Evolutionary conservation across 1,139 yeast species (phyloP), one percentile per base, ranked within the genome.

Genomic region (Sugiyamaella sp.): DNA sequence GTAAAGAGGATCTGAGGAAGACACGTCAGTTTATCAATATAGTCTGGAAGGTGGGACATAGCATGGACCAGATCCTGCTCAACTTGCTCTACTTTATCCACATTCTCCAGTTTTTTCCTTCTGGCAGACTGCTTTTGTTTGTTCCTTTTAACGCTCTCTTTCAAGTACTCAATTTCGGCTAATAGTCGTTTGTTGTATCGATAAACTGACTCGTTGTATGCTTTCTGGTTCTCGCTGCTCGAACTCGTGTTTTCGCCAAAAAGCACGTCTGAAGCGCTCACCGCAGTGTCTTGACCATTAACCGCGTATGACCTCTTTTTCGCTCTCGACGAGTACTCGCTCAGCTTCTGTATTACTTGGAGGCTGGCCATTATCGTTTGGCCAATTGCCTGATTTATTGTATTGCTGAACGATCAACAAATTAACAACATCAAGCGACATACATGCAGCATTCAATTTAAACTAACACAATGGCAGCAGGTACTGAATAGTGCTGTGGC

Each of bases 1-100:
- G 52, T 49, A 5, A 58, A 57, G n/a, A 57, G 22, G 9, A 61
- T 53, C 4, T 51, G 59, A 12, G 63, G 55, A 8, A 57, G 37
- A 24, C 58, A 51, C 17, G 47, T 40, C 20, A 59, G 46, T 20
- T 35, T 32, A 6, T 39, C 17, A 9, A 42, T 24, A 29, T 39
- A 42, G 9, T 24, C 38, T 14, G 52, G 44, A 6, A 49, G 16
- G 2, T 25, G 38, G 4, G 51, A 33, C 37, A 27, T 37, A 6
- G 46, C 41, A 4, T 29, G 32, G 8, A 24, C 16, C 4, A 35
- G 14, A n/a, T 33, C 46, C 3, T 41, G 12, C 9, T 21, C 37
- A 14, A 22, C 32, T 6, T 47, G 29, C 20, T 20, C 20, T 14
- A 17, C 14, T 3, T 24, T 24, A 24, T 49, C 38, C 5, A 19